phyloP scores from a whole-genome alignment of 2,329 filamentous ascomycete species.

The Colletotrichum sojae region DNA sequence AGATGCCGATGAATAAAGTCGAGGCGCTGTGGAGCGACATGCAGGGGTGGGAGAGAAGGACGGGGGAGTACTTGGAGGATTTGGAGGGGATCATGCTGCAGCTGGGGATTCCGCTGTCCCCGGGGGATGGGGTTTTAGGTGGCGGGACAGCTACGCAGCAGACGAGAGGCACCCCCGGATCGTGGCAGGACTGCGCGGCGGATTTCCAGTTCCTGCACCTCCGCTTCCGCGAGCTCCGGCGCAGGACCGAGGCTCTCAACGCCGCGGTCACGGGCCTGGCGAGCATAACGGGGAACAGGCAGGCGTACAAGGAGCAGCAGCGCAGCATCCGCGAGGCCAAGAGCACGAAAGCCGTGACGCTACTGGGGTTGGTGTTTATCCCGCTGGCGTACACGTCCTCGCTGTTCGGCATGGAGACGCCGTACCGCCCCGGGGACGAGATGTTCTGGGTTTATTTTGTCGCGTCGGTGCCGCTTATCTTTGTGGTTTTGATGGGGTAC shows the following conservation, averaged over 20 bases:
- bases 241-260: slow-evolving; percentile 44
- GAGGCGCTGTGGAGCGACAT: slow-evolving; percentile 47
- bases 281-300: slow-evolving; percentile 45
- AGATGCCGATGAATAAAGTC: slow-evolving; percentile 41
- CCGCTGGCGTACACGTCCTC: slow-evolving; percentile 43
- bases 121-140: not conserved
- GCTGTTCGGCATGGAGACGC: slow-evolving; percentile 44
- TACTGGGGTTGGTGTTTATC: slow-evolving; percentile 45
- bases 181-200: slow-evolving; percentile 41
- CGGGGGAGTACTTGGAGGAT: slow-evolving; percentile 46
- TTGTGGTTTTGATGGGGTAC: slow-evolving; percentile 41
- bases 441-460: slow-evolving; percentile 44
- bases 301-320: slow-evolving; percentile 44
- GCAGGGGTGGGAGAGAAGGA: slow-evolving; percentile 46
- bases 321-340: slow-evolving; percentile 45
- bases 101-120: slow-evolving; percentile 43
- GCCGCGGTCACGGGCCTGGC: slow-evolving; percentile 44
- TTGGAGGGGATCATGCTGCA: slow-evolving; percentile 46
- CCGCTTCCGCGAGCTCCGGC: slow-evolving; percentile 44
- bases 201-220: slow-evolving; percentile 45
- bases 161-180: slow-evolving; percentile 4
- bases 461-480: slow-evolving; percentile 42
- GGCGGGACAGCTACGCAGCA: not conserved
- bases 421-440: slow-evolving; percentile 41
- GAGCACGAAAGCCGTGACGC: slow-evolving; percentile 44